These are phyloP conservation scores for Megacollybia marginata DNA, from an alignment of 768 basidiomycete genomes.

Conservation along the genomic window DNA sequence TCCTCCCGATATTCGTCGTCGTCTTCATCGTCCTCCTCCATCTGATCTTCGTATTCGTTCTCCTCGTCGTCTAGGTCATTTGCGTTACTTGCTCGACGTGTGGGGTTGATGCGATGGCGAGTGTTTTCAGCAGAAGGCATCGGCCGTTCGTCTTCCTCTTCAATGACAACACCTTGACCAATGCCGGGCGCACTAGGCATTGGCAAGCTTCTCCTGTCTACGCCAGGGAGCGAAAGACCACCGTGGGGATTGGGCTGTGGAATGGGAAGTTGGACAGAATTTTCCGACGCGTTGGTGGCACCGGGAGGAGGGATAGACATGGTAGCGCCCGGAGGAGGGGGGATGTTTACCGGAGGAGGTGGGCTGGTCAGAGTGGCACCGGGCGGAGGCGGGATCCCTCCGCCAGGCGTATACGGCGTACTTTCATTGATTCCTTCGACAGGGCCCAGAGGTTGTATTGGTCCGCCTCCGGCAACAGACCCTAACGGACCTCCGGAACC, in stretches of 20 bases:
- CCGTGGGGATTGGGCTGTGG: conserved; percentile 16
- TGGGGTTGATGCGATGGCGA: conserved; percentile 13
- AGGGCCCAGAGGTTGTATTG: conserved; percentile 8
- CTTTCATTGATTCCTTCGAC: background rate
- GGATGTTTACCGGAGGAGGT: background rate
- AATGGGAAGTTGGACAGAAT: conserved; percentile 12
- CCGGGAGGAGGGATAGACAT: conserved; percentile 26
- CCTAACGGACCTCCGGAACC: conserved; percentile 3
- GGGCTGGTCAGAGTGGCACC: no score
- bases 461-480: conserved; percentile 11
- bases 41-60: conserved; percentile 4
- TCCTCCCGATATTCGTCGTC: conserved; percentile 1
- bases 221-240: conserved; percentile 8
- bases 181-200: conserved; percentile 10
- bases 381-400: no score
- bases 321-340: conserved; percentile 19
- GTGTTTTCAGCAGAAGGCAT: conserved; percentile 7
- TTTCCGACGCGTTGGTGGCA: conserved; percentile 5
- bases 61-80: conserved; percentile 3
- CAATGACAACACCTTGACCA: background rate
- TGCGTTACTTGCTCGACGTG: conserved; percentile 7
- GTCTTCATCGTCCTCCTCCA: conserved; percentile 6
- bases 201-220: conserved; percentile 10
- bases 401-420: no score
- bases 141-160: background rate